These are phyloP conservation scores for Globisporangium orthogonon DNA, from an alignment of 352 stramenopile species.

Conservation along the genomic window DNA sequence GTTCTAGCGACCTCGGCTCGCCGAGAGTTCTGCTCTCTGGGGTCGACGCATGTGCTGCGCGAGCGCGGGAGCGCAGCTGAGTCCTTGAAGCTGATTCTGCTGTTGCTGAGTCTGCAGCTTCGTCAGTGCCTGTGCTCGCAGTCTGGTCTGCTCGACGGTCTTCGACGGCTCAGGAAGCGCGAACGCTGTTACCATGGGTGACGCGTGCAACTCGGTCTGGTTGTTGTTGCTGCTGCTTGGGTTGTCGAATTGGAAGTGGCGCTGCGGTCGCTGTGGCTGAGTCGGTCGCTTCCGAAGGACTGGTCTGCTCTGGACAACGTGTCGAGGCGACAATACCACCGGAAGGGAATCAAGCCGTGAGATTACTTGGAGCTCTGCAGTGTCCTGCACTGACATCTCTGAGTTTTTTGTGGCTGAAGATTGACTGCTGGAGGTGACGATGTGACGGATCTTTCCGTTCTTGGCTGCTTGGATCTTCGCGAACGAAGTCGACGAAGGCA, in stretches of 20 bases:
- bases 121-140: constrained; percentile 17
- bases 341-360: not conserved
- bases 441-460: not conserved
- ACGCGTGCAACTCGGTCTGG: not conserved
- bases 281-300: not conserved
- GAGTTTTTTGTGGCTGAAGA: not conserved
- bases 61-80: constrained; percentile 9
- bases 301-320: not conserved
- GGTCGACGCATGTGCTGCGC: constrained; percentile 23
- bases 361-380: not conserved
- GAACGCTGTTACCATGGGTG: not conserved
- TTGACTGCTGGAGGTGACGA: not conserved
- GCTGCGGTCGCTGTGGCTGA: too few relatives aligned
- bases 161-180: not conserved
- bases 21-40: constrained; percentile 6
- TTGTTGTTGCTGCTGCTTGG: constrained; percentile 9
- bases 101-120: constrained; percentile 12
- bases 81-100: not conserved
- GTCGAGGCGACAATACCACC: constrained; percentile 5
- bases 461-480: constrained; percentile 1
- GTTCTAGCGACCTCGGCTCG: constrained; percentile 20
- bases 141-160: constrained; percentile 15
- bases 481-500: not conserved
- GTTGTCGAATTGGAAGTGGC: not conserved
- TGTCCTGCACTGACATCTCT: not conserved